A percentile compares a stretch with the other conserved stretches of the same genome.
phyloP scores from a whole-genome alignment of 495 filamentous ascomycete genomes.

The Sporormia fimetaria region DNA sequence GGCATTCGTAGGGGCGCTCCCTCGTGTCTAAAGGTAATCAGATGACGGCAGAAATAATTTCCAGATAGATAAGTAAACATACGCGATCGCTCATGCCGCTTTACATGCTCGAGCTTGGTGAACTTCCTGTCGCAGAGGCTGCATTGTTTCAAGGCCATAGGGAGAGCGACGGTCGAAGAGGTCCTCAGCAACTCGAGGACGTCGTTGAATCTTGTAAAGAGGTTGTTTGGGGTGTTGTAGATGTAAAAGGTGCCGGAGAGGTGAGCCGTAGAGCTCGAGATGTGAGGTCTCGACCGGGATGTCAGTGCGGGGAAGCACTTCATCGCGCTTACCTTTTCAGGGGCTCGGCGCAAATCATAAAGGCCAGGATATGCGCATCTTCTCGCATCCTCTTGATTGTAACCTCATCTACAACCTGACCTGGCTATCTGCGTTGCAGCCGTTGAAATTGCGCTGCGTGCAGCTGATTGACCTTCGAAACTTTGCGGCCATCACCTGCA shows the following conservation, averaged over 20 bases:
- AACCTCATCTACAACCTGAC: constrained; percentile 11
- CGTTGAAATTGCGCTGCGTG: constrained; percentile 14
- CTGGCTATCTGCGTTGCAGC: constrained; percentile 13
- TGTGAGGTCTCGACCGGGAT: constrained; percentile 3
- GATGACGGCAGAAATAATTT: background rate
- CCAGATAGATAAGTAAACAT: constrained; percentile 21
- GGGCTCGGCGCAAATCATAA: constrained; percentile 13
- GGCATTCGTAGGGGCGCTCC: constrained; percentile 44
- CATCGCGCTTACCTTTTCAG: background rate
- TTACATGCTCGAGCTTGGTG: constrained; percentile 46
- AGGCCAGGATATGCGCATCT: constrained; percentile 10
- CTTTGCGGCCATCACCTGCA: background rate
- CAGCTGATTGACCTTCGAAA: constrained; percentile 3
- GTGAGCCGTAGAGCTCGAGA: constrained; percentile 7
- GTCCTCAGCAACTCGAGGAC: constrained; percentile 3
- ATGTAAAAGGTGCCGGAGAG: constrained; percentile 14
- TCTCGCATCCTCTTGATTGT: constrained; percentile 14
- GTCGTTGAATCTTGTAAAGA: constrained; percentile 1
- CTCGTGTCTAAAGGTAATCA: constrained; percentile 38
- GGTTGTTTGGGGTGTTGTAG: constrained; percentile 9
- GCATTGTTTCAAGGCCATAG: constrained; percentile 41
- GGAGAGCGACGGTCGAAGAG: constrained; percentile 2
- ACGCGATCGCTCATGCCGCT: constrained; percentile 46
- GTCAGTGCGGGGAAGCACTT: constrained; percentile 20
- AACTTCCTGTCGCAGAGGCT: constrained; percentile 42